Conservation (phyloP, 2,329 filamentous ascomycete genomes). For the Ascochyta lentis region DNA sequence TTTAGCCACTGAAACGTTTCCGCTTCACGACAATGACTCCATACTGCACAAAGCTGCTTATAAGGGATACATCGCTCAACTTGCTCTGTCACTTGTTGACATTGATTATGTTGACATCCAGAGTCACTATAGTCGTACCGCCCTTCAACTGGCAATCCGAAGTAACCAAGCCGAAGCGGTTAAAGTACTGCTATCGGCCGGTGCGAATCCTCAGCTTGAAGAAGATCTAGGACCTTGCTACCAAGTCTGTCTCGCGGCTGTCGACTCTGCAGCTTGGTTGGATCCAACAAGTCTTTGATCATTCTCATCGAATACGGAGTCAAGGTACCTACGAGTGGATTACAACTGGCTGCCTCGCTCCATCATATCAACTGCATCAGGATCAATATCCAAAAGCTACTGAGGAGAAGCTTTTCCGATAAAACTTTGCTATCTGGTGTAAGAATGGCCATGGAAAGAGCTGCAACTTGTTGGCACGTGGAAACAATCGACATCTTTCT, state of each 20-base stretch:
- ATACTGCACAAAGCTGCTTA: not conserved
- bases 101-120: not conserved
- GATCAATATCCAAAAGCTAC: no score
- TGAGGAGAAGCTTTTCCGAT: no score
- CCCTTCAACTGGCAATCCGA: not conserved
- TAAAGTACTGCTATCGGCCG: not conserved
- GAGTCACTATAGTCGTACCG: not conserved
- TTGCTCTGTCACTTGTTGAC: not conserved
- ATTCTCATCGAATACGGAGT: not conserved
- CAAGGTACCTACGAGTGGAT: not conserved
- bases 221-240: not conserved
- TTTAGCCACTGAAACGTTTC: not conserved
- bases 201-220: not conserved
- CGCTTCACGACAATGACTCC: not conserved
- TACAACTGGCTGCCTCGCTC: no score
- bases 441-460: no score
- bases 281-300: not conserved
- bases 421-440: no score
- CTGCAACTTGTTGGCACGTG: no score
- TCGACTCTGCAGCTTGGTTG: not conserved
- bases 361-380: no score
- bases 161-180: not conserved
- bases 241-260: not conserved
- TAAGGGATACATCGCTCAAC: not conserved
- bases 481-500: not conserved